These are phyloP conservation scores for Colletotrichum scovillei DNA, from an alignment of 2,329 filamentous ascomycete genomes.

Conservation along the genomic window DNA sequence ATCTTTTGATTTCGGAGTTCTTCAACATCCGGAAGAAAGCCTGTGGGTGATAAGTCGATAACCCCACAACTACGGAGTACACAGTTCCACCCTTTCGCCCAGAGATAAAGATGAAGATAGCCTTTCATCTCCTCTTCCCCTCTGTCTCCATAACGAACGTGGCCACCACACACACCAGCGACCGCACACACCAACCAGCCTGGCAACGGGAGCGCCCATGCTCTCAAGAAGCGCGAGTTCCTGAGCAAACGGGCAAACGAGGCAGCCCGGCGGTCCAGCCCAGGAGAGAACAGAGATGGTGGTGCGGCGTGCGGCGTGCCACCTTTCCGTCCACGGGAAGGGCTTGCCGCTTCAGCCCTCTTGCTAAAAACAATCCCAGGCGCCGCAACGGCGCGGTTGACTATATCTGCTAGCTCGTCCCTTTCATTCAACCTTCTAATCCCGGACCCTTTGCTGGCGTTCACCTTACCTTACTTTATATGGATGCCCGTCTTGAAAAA, in stretches of 20 bases:
- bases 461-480: neutral
- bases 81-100: neutral
- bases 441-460: neutral
- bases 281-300: neutral
- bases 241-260: neutral
- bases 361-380: neutral
- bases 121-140: neutral
- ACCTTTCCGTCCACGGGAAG: slow-evolving; percentile 2
- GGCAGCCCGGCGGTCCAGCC: neutral
- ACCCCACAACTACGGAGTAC: neutral
- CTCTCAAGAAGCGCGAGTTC: neutral
- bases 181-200: neutral
- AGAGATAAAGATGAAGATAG: neutral
- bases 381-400: slow-evolving; percentile 10
- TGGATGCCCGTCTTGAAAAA: neutral
- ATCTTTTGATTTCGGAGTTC: neutral
- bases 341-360: slow-evolving; percentile 6
- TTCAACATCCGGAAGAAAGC: neutral
- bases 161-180: neutral
- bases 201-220: neutral
- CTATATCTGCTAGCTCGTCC: neutral
- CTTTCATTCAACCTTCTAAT: neutral
- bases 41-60: neutral
- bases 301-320: neutral
- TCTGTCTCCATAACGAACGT: neutral